A percentile compares a stretch with the other conserved stretches of the same genome.
phyloP scores from a whole-genome alignment of 1,284 basidiomycete genomes.

The Moesziomyces antarcticus region DNA sequence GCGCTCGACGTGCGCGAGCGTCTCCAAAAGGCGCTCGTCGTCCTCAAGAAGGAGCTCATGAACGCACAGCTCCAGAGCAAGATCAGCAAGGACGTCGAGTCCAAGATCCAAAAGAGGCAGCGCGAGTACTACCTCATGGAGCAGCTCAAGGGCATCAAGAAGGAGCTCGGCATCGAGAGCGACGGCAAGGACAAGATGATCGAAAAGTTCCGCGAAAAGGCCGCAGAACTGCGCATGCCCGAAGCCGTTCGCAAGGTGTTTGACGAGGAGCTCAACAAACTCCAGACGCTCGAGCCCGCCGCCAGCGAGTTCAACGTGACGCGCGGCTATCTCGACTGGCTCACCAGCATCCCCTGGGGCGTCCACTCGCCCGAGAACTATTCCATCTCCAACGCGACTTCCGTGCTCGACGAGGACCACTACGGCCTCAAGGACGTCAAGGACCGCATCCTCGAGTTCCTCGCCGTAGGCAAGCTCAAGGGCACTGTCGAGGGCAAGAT shows the following conservation, averaged over 20 bases:
- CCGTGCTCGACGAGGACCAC: conserved; percentile 93
- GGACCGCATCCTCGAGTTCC: conserved; percentile 95
- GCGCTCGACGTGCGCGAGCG: conserved; percentile 87
- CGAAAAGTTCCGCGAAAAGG: conserved; percentile 93
- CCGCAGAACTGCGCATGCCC: conserved; percentile 88
- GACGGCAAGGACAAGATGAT: conserved; percentile 98
- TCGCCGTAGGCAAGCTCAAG: conserved; percentile 94
- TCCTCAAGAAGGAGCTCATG: conserved; percentile 97
- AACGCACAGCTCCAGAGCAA: conserved; percentile 96
- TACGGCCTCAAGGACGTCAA: conserved; percentile 95
- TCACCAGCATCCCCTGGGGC: conserved; percentile 93
- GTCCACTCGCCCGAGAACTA: conserved; percentile 94
- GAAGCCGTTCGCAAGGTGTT: conserved; percentile 92
- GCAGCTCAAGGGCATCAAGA: conserved; percentile 98
- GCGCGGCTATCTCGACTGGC: conserved; percentile 67
- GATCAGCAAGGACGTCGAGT: conserved; percentile 92
- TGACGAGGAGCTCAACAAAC: conserved; percentile 94
- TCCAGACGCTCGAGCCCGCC: conserved; percentile 85
- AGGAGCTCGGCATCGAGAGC: conserved; percentile 95
- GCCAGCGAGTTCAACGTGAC: conserved; percentile 91
- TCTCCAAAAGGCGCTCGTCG: conserved; percentile 86
- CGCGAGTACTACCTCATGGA: conserved; percentile 98
- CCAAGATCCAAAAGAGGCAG: conserved; percentile 95
- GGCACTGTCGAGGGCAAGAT: conserved; percentile 99
- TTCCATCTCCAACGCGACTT: conserved; percentile 83